These are phyloP conservation scores for Trichoderma endophyticum DNA, from an alignment of 2,329 filamentous ascomycete species.

Conservation along the genomic window DNA sequence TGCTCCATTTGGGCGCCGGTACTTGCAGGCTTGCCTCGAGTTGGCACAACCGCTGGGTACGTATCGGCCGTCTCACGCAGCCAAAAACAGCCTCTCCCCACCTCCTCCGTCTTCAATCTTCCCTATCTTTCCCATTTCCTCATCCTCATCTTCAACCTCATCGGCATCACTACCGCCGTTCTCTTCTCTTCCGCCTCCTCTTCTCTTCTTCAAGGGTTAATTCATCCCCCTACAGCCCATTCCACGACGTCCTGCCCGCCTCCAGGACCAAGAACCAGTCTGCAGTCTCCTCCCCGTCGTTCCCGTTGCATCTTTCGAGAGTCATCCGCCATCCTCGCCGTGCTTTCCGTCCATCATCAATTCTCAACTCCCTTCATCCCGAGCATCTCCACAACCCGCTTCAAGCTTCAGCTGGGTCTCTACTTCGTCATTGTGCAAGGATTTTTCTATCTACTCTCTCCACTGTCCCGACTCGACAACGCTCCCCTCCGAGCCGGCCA, in stretches of 20 bases:
- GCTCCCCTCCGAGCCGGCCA: background rate
- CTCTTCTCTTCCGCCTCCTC: background rate
- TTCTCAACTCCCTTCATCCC: background rate
- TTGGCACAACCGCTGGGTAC: constrained; percentile 2
- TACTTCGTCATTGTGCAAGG: constrained; percentile 1
- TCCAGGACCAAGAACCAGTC: background rate
- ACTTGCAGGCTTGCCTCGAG: constrained; percentile 5
- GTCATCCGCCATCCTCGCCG: background rate
- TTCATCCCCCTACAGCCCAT: constrained; percentile 3
- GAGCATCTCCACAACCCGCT: background rate
- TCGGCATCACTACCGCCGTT: constrained; percentile 10
- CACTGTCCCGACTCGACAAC: constrained; percentile 10
- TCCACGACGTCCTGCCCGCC: constrained; percentile 14
- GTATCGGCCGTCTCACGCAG: constrained; percentile 14
- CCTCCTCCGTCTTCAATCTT: constrained; percentile 8
- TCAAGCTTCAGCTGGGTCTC: background rate
- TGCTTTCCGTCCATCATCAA: constrained; percentile 2
- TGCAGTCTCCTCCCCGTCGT: constrained; percentile 3
- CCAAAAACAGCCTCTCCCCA: constrained; percentile 19
- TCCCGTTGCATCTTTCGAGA: constrained; percentile 5
- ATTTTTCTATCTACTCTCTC: background rate
- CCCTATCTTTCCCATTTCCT: constrained; percentile 13
- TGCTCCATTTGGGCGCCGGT: constrained; percentile 15
- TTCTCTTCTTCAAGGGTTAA: constrained; percentile 1
- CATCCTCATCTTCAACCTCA: constrained; percentile 1